phyloP scores from a whole-genome alignment of 2,329 filamentous ascomycete species.

The Claviceps pusilla region DNA sequence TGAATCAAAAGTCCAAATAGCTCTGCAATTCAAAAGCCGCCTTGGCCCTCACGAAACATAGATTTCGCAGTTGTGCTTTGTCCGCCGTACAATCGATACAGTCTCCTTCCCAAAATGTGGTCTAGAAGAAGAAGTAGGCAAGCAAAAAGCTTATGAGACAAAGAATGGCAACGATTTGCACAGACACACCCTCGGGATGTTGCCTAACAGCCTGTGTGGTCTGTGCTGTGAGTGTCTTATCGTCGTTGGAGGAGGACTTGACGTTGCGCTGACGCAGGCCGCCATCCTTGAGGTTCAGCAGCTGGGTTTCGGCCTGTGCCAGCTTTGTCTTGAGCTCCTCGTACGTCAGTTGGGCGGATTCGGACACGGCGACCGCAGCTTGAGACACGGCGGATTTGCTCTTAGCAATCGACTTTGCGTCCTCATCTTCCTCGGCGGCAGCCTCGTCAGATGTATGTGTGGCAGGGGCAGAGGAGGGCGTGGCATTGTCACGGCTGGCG shows the following conservation, averaged over 20 bases:
- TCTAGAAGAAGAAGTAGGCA: conserved; percentile 88
- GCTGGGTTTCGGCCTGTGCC: conserved; percentile 57
- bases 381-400: conserved; percentile 17
- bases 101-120: neutral
- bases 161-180: conserved; percentile 69
- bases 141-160: conserved; percentile 85
- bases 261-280: conserved; percentile 69
- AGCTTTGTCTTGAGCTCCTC: conserved; percentile 60
- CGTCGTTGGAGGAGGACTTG: conserved; percentile 32
- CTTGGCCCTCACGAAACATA: neutral
- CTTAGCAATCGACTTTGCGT: conserved; percentile 11
- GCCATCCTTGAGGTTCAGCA: conserved; percentile 54
- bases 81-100: neutral
- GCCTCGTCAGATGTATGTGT: conserved; percentile 21
- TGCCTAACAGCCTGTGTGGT: conserved; percentile 40
- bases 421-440: conserved; percentile 15
- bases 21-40: too few species aligned
- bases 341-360: conserved; percentile 23
- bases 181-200: conserved; percentile 61
- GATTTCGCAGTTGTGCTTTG: neutral
- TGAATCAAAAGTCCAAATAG: neutral
- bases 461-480: conserved; percentile 18
- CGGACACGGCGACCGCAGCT: conserved; percentile 34
- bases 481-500: conserved; percentile 16
- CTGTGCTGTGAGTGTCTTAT: conserved; percentile 32